These are phyloP conservation scores for Scopulariopsis brevicaulis DNA, from an alignment of 2,329 filamentous ascomycete species.

Conservation along the genomic window DNA sequence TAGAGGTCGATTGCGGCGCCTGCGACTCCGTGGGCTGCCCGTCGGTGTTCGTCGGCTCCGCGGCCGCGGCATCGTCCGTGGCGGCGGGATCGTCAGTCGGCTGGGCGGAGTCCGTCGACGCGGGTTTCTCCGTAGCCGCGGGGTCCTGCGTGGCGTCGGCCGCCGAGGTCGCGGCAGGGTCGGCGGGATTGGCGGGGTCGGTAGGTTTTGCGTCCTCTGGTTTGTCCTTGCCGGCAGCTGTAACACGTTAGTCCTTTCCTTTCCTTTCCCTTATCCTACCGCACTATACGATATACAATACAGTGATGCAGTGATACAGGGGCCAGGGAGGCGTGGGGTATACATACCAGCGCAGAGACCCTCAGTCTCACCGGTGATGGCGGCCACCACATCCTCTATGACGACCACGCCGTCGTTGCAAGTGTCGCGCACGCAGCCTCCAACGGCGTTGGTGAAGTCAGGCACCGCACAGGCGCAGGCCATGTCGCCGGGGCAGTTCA, in stretches of 20 bases:
- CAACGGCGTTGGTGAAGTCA: conserved; percentile 22
- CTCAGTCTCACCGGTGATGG: conserved; percentile 15
- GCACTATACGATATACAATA: no score
- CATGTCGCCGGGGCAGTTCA: conserved; percentile 20
- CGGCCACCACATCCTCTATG: conserved; percentile 12
- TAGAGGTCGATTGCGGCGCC: neutral
- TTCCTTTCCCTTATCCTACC: no score
- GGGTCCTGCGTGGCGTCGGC: no score
- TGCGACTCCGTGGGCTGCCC: conserved; percentile 1
- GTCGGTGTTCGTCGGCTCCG: conserved; percentile 3
- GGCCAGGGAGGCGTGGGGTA: neutral
- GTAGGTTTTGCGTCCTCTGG: no score
- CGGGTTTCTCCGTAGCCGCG: no score
- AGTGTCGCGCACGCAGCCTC: conserved; percentile 23
- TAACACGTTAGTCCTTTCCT: no score
- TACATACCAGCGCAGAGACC: conserved; percentile 18
- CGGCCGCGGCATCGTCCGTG: neutral
- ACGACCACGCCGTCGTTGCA: conserved; percentile 12
- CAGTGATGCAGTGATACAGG: neutral
- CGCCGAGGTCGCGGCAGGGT: no score
- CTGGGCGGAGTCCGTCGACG: no score
- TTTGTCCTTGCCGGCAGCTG: no score
- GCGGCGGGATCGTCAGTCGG: neutral
- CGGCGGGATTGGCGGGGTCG: no score
- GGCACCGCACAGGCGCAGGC: conserved; percentile 28